Base-by-base conservation (phyloP, 2,329 filamentous ascomycete genomes). In the Magnaporthiopsis rhizophila region DNA sequence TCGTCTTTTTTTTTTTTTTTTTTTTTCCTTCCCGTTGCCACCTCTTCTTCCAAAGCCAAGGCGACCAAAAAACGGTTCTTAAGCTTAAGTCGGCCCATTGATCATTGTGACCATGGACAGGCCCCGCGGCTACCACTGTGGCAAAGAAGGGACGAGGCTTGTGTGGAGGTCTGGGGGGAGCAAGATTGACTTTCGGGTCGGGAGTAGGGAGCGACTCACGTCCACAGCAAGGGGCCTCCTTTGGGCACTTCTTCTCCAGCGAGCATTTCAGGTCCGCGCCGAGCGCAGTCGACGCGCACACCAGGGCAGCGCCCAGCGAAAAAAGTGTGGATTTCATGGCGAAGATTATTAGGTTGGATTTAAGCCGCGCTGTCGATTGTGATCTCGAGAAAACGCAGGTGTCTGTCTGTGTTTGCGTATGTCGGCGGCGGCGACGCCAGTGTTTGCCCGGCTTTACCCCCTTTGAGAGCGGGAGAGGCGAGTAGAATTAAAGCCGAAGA, bases 241-340 rank as follows among this genome's bases (percentile, higher is more conserved):
- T 50, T 32, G 64, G 63, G 38, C 92, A 97, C 68, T 87, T 85
- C 66, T 79, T 77, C 58, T 73, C 73, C 24, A 83, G 72, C 13
- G 78, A 76, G 72, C 86, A 88, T 61, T 70, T 69, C 6, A 76
- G 68, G 28, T 69, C 67, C 24, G 71, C 68, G 57, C 77, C 77
- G 53, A 79, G 67, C 32, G 77, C 77, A 45, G 71, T 68, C 3
- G 76, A 72, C 8, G 75, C 76, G 65, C 76, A 74, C 62, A 80
- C 69, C 26, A 79, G 71, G 69, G 74, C 70, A 66, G 75, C 77
- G 69, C 53, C 62, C 21, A 78, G n/a, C 11, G 72, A 68, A n/a
- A 73, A 65, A 32, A 73, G 34, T 30, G 70, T 50, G 30, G 62
- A 50, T 53, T 59, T 63, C 62, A 63, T 63, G 30, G 15, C 59